Conservation (phyloP, 768 basidiomycete genomes). For the Lactarius hatsudake region DNA sequence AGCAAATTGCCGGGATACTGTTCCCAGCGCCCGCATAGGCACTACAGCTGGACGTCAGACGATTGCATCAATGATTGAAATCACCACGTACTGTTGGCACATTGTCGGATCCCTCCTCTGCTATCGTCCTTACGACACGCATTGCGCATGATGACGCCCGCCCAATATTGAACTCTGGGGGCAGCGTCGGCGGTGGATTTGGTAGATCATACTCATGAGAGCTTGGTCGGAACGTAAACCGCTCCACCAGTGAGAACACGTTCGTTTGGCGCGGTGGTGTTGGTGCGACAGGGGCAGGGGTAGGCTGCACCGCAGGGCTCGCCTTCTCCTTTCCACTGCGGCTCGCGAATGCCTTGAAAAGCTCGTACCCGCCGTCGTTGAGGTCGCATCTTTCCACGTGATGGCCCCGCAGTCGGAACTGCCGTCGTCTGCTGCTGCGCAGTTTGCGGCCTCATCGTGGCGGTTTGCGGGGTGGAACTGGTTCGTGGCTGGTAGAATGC, state of each 20-base stretch:
- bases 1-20: constrained; percentile 90
- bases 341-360: constrained; percentile 49
- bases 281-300: constrained; percentile 31
- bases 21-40: constrained; percentile 95
- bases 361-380: background rate
- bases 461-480: constrained; percentile 77
- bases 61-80: background rate
- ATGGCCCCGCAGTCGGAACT: constrained; percentile 24
- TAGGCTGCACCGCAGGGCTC: constrained; percentile 27
- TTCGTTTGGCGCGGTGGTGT: constrained; percentile 61
- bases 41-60: constrained; percentile 43
- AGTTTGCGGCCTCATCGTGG: constrained; percentile 30
- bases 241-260: constrained; percentile 93
- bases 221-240: constrained; percentile 93
- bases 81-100: constrained; percentile 82
- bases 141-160: constrained; percentile 99
- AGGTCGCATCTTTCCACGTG: constrained; percentile 15
- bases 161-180: constrained; percentile 96
- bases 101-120: constrained; percentile 90
- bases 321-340: constrained; percentile 51
- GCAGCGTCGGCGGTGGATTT: constrained; percentile 66
- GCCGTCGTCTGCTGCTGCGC: constrained; percentile 12
- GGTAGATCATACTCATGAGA: constrained; percentile 72
- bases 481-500: constrained; percentile 87
- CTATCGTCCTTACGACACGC: constrained; percentile 97